A percentile compares a stretch with the other conserved stretches of the same genome.
phyloP scores from a whole-genome alignment of 371 early-diverging fungal genomes.

The Fennellomyces sp. region DNA sequence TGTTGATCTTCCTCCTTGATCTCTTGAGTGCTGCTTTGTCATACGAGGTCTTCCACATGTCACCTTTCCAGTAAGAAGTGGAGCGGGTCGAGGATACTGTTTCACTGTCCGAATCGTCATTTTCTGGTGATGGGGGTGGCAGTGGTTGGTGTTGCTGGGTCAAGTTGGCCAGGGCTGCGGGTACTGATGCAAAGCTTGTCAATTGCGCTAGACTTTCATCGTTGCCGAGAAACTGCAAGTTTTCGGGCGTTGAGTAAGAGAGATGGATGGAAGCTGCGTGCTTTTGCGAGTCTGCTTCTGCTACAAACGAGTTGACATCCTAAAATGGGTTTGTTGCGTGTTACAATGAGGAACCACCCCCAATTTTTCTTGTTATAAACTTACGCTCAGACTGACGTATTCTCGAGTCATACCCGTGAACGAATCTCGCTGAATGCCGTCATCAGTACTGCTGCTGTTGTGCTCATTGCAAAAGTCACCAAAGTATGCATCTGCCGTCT shows the following conservation, averaged over 20 bases:
- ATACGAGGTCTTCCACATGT: not conserved
- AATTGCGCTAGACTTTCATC: not conserved
- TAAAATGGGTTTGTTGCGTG: not conserved
- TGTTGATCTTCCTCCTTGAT: not conserved
- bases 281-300: constrained; percentile 37
- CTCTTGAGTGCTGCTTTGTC: not conserved
- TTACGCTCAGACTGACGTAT: constrained; percentile 42
- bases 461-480: constrained; percentile 1
- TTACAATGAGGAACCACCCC: too few relatives aligned
- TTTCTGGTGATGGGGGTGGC: not conserved
- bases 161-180: not conserved
- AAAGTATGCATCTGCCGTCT: constrained; percentile 23
- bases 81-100: constrained; percentile 2
- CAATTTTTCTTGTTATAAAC: too few relatives aligned
- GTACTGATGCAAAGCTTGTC: constrained; percentile 8
- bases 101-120: constrained; percentile 3
- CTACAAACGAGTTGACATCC: constrained; percentile 51
- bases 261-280: constrained; percentile 20
- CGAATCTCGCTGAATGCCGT: not conserved
- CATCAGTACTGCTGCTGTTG: not conserved
- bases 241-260: constrained; percentile 22
- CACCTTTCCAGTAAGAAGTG: not conserved
- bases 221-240: constrained; percentile 15
- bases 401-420: constrained; percentile 12
- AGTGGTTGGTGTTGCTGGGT: not conserved